A percentile compares a stretch with the other conserved stretches of the same genome.
phyloP scores from a whole-genome alignment of 2,329 filamentous ascomycete species.

The Fusarium coffeatum region DNA sequence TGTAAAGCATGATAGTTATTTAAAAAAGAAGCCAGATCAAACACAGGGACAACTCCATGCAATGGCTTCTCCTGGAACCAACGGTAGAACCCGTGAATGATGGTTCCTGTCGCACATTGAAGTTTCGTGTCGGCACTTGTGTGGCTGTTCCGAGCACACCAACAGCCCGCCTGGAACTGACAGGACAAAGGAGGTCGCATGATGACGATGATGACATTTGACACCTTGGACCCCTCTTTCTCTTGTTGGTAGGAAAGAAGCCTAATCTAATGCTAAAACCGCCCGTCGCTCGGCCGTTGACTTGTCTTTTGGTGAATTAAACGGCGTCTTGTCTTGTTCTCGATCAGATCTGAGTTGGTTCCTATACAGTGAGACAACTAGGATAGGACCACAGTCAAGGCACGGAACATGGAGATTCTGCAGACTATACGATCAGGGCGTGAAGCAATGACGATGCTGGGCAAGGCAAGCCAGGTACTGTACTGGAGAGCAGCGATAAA shows the following conservation, averaged over 20 bases:
- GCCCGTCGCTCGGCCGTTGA: slow-evolving; percentile 30
- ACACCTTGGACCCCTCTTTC: slow-evolving; percentile 33
- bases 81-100: neutral
- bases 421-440: neutral
- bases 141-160: slow-evolving; percentile 27
- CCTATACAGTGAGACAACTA: neutral
- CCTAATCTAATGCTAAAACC: slow-evolving; percentile 2
- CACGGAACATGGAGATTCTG: neutral
- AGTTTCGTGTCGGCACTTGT: slow-evolving; percentile 38
- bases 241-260: neutral
- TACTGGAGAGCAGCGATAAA: neutral
- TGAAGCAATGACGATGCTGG: neutral
- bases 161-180: slow-evolving; percentile 7
- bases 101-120: slow-evolving; percentile 20
- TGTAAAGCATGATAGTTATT: neutral
- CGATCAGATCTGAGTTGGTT: neutral
- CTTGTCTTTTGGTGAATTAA: slow-evolving; percentile 18
- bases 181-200: slow-evolving; percentile 23
- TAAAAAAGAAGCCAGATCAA: neutral
- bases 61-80: neutral
- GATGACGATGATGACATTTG: slow-evolving; percentile 43
- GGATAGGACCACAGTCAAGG: neutral
- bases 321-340: slow-evolving; percentile 11
- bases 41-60: neutral
- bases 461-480: neutral